Evolutionary conservation across 345 rosid genomes (phyloP).

Genomic region (Raphanus sativus): DNA sequence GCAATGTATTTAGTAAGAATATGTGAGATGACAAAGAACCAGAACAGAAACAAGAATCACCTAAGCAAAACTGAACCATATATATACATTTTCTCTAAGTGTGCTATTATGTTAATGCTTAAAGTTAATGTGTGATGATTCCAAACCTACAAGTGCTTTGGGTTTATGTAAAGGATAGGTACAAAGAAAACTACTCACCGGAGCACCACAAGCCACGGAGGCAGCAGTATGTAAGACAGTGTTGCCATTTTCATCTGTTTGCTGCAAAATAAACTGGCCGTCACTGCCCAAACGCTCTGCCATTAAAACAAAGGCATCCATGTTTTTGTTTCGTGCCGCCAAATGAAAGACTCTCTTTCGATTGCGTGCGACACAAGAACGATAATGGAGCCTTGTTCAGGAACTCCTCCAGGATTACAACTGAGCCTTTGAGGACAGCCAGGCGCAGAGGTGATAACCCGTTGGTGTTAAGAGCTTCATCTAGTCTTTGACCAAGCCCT

Average conservation of each 20-base stretch:
- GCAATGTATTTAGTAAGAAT: not conserved
- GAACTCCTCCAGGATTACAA: slow-evolving; percentile 47
- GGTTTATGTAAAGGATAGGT: not conserved
- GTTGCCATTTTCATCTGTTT: slow-evolving; percentile 47
- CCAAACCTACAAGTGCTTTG: not conserved
- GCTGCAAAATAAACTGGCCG: slow-evolving; percentile 33
- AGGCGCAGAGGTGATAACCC: slow-evolving; percentile 57
- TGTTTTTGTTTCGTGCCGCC: slow-evolving; percentile 47
- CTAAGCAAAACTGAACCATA: not conserved
- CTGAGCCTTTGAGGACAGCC: slow-evolving; percentile 54
- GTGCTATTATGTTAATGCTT: not conserved
- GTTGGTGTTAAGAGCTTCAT: slow-evolving; percentile 36
- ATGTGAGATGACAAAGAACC: not conserved
- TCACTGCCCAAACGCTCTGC: slow-evolving; percentile 39
- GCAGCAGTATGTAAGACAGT: slow-evolving; percentile 58
- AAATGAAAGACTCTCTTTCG: slow-evolving; percentile 52
- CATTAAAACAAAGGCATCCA: slow-evolving; percentile 45
- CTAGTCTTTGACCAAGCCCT: slow-evolving; percentile 39
- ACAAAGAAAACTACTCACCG: slow-evolving; percentile 21
- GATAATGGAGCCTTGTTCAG: slow-evolving; percentile 30
- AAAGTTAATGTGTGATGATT: not conserved
- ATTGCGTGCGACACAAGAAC: not conserved
- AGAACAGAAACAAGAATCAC: not conserved
- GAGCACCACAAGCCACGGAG: slow-evolving; percentile 31
- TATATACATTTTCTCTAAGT: not conserved